Evolutionary conservation across 495 filamentous ascomycete genomes (phyloP), one percentile per base, ranked within the genome.

Genomic region (Cercophora newfieldiana): DNA sequence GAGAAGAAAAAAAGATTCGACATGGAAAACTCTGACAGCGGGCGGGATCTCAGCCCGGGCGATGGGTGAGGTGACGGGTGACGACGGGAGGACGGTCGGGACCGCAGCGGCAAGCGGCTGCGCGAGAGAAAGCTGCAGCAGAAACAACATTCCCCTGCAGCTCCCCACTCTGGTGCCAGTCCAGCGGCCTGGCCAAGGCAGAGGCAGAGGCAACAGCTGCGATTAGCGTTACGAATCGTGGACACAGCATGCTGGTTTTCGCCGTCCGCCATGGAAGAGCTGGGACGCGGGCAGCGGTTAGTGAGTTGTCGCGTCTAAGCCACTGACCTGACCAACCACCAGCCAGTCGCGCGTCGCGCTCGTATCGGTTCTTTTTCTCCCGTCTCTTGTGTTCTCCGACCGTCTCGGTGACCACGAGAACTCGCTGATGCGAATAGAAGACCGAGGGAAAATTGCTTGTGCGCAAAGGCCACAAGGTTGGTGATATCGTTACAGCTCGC

Each of bases 391-490:
- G 47, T 49, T 25, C 59, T 49, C 59, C 59, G 59, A 61, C 59
- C 59, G 21, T 44, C 18, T 25, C 19, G 28, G 22, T 51, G 59
- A 44, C 59, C 59, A 24, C 22, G 22, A 28, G 25, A 24, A 44
- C 44, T 31, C 25, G 31, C 21, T 50, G 24, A 28, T 24, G 44
- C 33, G 44, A 47, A 22, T 26, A 21, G 37, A 28, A 61, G 29
- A 16, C 44, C 28, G 31, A 55, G 28, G 28, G 61, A 30, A n/a
- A 30, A 57, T 29, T 57, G 29, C 61, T 64, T 70, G 68, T 74
- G 68, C 54, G 65, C 67, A 50, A 68, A 57, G 63, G 51, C 64
- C 68, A 73, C 72, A 71, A 70, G 22, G 66, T 66, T 73, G 59
- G 67, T 70, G 67, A 71, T 65, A 63, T 68, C 59, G 68, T 70